Evolutionary conservation across 176 grass and related monocot species (phyloP).

Genomic region (Panicum miliaceum): DNA sequence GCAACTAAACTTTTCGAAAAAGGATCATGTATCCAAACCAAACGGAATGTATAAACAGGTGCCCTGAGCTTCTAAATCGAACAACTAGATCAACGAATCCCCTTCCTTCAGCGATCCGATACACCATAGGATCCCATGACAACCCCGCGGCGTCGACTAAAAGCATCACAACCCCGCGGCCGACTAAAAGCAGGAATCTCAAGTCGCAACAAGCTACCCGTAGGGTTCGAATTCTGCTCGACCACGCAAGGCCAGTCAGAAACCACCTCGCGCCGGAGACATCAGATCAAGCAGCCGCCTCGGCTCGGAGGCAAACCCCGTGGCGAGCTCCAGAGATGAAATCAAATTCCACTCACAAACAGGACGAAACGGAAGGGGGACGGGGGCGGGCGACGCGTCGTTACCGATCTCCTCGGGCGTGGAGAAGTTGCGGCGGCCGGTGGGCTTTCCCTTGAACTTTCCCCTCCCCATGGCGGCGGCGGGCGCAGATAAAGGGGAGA

Average conservation of each 20-base stretch:
- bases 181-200: slow-evolving; percentile 2
- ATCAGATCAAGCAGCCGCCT: slow-evolving; percentile 16
- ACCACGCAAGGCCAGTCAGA: not conserved
- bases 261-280: not conserved
- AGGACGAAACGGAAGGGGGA: not conserved
- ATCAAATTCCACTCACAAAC: slow-evolving; percentile 13
- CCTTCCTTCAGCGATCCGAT: not conserved
- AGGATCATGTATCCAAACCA: not conserved
- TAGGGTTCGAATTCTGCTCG: not conserved
- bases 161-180: not conserved
- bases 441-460: slow-evolving; percentile 98
- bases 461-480: slow-evolving; percentile 76
- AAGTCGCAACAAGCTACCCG: not conserved
- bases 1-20: slow-evolving; percentile 3
- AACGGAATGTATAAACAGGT: not conserved
- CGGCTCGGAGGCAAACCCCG: too few relatives aligned
- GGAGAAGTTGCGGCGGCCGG: slow-evolving; percentile 94
- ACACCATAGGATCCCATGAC: slow-evolving; percentile 5
- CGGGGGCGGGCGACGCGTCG: not conserved
- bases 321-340: not conserved
- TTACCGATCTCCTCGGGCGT: slow-evolving; percentile 97
- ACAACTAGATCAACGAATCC: slow-evolving; percentile 3
- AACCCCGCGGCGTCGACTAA: not conserved
- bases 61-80: slow-evolving; percentile 20
- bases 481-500: not conserved